Base-by-base conservation (phyloP, 176 grass and related monocot species). In the Cenchrus purpureus region DNA sequence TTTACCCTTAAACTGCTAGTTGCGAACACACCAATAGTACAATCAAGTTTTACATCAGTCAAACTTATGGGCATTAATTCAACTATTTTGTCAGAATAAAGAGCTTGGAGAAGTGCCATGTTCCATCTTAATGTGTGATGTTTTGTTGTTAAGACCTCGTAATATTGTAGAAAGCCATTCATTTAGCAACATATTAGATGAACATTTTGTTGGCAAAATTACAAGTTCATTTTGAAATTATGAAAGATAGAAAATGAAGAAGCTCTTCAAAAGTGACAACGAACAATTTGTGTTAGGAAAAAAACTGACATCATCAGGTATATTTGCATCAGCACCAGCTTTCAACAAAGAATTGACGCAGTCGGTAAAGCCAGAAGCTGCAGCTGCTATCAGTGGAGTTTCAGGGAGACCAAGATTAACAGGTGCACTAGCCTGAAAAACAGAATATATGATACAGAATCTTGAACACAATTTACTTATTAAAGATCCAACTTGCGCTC, bases 281-380 rank as follows among this genome's bases (percentile, higher is more conserved):
- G 22, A 52, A 72, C 51, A 53, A 68, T n/a, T 49, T 22, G 48
- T 15, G 70, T 50, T 44, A 4, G 25, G 25, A 25, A 25, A 25
- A 25, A 25, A 25, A 25, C 76, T 86, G 56, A 86, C 84, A 54
- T 53, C 45, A 79, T 79, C 67, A 6, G 55, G 29, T 45, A 79
- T 86, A 42, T 86, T 80, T 71, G 84, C 67, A 80, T 86, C 45
- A 10, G 84, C 76, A 1, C 52, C 76, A 80, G 84, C 76, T 72
- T 73, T 15, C 84, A 86, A 73, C 57, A 86, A 86, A 73, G 45
- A 79, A 45, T 79, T 72, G 44, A 79, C 37, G 31, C 68, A 71
- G 45, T 86, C 67, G 64, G 67, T 32, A 43, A 86, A 72, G 44
- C 76, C 68, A 79, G 50, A 19, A 44, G 25, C 12, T 79, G 84